Percentiles rank a stretch among this genome's conserved stretches.
Evolutionary conservation across 139 green algal genomes (phyloP).

Genomic region (Chlorella sp.): DNA sequence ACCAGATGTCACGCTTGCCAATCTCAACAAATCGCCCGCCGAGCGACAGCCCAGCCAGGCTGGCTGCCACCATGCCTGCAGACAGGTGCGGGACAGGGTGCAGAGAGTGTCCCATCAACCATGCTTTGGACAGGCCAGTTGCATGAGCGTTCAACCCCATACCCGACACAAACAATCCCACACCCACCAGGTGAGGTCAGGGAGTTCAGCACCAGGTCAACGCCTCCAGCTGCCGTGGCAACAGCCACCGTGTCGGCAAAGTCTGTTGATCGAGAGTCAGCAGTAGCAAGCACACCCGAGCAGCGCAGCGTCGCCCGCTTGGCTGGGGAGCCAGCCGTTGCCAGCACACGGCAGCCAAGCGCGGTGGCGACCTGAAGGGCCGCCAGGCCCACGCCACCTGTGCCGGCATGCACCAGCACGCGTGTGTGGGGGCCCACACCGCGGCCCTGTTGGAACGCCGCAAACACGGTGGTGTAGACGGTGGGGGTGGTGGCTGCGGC

Average conservation of each 20-base stretch:
- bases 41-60: conserved; percentile 55
- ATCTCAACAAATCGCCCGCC: conserved; percentile 81
- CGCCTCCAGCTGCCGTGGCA: background rate
- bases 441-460: conserved; percentile 34
- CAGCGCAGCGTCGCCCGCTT: conserved; percentile 67
- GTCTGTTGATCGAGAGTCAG: conserved; percentile 58
- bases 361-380: conserved; percentile 45
- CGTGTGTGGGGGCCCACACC: background rate
- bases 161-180: background rate
- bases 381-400: conserved; percentile 83
- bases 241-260: conserved; percentile 47
- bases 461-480: conserved; percentile 75
- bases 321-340: conserved; percentile 58
- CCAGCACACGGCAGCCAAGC: conserved; percentile 38
- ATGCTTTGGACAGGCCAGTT: background rate
- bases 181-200: conserved; percentile 70
- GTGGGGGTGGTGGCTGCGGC: conserved; percentile 79
- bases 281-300: conserved; percentile 48
- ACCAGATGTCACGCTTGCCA: conserved; percentile 90
- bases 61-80: conserved; percentile 62
- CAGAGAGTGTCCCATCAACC: no score
- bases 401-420: conserved; percentile 78
- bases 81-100: no score
- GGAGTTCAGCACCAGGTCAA: conserved; percentile 74
- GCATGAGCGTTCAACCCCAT: background rate